phyloP scores from a whole-genome alignment of 2,329 filamentous ascomycete genomes.

The Bertia moriformis region DNA sequence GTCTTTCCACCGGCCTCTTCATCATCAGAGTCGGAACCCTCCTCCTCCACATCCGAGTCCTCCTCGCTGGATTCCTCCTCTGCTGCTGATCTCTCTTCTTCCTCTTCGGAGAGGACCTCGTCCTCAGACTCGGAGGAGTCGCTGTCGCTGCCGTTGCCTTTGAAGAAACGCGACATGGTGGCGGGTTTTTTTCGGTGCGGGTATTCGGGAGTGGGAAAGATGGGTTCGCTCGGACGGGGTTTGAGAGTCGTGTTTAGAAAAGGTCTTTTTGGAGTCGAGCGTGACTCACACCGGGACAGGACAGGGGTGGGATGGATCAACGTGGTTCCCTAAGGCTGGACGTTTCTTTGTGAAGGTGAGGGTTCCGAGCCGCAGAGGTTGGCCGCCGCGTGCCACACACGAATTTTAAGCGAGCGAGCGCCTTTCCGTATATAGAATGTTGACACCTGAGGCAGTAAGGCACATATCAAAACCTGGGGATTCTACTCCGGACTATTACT shows the following conservation, averaged over 20 bases:
- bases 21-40: conserved; percentile 39
- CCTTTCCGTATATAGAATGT: background rate
- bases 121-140: conserved; percentile 88
- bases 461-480: no score
- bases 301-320: no score
- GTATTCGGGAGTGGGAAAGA: no score
- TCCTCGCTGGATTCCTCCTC: conserved; percentile 16
- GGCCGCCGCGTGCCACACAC: background rate
- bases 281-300: no score
- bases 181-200: conserved; percentile 11
- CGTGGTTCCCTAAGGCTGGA: background rate
- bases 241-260: background rate
- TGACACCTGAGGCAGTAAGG: no score
- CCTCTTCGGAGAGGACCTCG: conserved; percentile 5
- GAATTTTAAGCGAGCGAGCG: conserved; percentile 1
- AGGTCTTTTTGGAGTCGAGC: no score
- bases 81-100: background rate
- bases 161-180: conserved; percentile 94
- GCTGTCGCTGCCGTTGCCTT: conserved; percentile 80
- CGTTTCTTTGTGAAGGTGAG: background rate
- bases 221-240: background rate
- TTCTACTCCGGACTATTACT: no score
- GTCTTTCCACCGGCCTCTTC: conserved; percentile 44
- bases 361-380: background rate
- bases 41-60: conserved; percentile 35